These are phyloP conservation scores for Russula abietina DNA, from an alignment of 768 basidiomycete species.

Conservation along the genomic window DNA sequence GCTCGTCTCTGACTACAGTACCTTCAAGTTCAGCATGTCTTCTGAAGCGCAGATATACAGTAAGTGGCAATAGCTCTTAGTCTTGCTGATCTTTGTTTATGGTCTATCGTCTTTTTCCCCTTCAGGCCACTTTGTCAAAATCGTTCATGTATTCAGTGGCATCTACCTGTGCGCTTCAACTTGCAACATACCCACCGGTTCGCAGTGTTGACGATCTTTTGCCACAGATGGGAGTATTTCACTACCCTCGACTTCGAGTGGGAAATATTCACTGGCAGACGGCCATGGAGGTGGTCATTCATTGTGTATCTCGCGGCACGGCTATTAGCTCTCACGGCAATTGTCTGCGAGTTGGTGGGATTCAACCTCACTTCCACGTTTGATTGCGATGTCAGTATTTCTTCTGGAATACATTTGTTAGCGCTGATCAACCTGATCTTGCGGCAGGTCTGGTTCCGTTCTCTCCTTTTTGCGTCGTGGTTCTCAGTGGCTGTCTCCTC, in stretches of 20 bases:
- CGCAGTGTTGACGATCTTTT: background rate
- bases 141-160: constrained; percentile 15
- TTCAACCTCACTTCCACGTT: constrained; percentile 2
- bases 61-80: background rate
- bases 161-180: constrained; percentile 4
- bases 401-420: background rate
- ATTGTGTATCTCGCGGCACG: constrained; percentile 12
- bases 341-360: constrained; percentile 4
- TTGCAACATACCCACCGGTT: background rate
- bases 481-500: constrained; percentile 11
- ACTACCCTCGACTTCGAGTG: constrained; percentile 19
- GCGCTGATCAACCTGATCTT: background rate
- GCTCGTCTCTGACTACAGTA: background rate
- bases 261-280: constrained; percentile 17
- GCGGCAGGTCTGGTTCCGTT: constrained; percentile 7
- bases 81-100: background rate
- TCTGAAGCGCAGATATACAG: background rate
- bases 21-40: background rate
- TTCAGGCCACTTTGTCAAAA: constrained; percentile 7
- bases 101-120: background rate
- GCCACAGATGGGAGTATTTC: constrained; percentile 16
- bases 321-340: constrained; percentile 4
- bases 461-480: constrained; percentile 3
- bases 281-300: constrained; percentile 20
- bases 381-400: constrained; percentile 9